Base-by-base conservation (phyloP, 768 basidiomycete species). In the Hygrocybe coccinea region DNA sequence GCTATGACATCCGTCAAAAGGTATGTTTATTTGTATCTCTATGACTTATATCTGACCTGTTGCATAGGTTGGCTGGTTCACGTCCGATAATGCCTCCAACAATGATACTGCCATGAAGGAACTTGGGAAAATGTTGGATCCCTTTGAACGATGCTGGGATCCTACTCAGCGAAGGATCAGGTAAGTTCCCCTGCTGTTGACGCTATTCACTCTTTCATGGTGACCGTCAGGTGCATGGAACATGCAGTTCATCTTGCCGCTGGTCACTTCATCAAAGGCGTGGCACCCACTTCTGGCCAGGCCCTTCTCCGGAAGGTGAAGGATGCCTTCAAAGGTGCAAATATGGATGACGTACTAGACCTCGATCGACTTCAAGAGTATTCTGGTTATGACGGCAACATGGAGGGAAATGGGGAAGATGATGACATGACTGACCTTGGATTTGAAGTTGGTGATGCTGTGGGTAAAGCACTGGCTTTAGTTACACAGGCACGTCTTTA, bases 141-240 rank as follows among this genome's bases (percentile, higher is more conserved):
- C n/a, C n/a, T n/a, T n/a, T n/a, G n/a, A n/a, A n/a, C n/a, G n/a
- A n/a, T n/a, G n/a, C n/a, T n/a, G n/a, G n/a, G n/a, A n/a, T n/a
- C n/a, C n/a, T n/a, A n/a, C n/a, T n/a, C n/a, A n/a, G n/a, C n/a
- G n/a, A n/a, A n/a, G n/a, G n/a, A n/a, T n/a, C n/a, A n/a, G n/a
- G n/a, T n/a, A n/a, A n/a, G n/a, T n/a, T n/a, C n/a, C n/a, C n/a
- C n/a, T n/a, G n/a, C n/a, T n/a, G n/a, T n/a, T n/a, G n/a, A n/a
- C n/a, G n/a, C n/a, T n/a, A n/a, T n/a, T n/a, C n/a, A n/a, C n/a
- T n/a, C n/a, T n/a, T n/a, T n/a, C n/a, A 52, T 7, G 56, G 59
- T 4, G 43, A 56, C 9, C 59, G 56, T 19, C 34, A 67, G 67
- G 41, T 72, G 71, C 59, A 71, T 72, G 63, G 71, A 72, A 50